Base-by-base conservation (phyloP, 805 yeast species). In the Cyberlindnera mycetangii region DNA sequence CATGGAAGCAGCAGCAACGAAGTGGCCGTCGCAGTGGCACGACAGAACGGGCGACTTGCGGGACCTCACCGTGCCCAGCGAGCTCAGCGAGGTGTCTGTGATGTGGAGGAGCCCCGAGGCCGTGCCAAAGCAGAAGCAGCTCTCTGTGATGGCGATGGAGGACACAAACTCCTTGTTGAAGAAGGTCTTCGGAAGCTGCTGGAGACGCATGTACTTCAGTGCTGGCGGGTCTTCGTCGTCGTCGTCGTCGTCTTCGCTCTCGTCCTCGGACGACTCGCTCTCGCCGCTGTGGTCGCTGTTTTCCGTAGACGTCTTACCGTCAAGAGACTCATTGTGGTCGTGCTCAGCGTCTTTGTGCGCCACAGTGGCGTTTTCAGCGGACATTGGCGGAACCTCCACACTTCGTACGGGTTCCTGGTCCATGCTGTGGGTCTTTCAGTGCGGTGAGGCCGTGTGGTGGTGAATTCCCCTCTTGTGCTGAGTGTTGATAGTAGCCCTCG, bases 1-100 rank as follows among this genome's bases (percentile, higher is more conserved):
- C 70, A 92, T 83, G 0, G 97, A 89, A 0, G 90, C 96, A 0
- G 95, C 82, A 0, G 93, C 95, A 48, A 93, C 79, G 56, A 74
- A 79, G 8, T 65, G 65, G 0, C 95, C 93, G 57, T 88, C 95
- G 2, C 85, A 73, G 42, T 81, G 78, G 0, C 89, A 71, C 0
- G 88, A 78, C 11, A 50, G 36, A 2, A 93, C 77, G 0, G 97
- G 88, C 0, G 97, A 89, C 37, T 87, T 72, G 57, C 95, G 96
- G 1, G 92, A 89, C 53, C 88, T 78, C 48, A 87, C 75, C 0
- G 96, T 83, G 31, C 95, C 72, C 1, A 89, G 67, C 0, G 83
- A 64, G 7, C 74, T 65, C 50, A 85, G 74, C 30, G 80, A 79
- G 2, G 88, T 73, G 9, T 70, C 69, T 1, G 86, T 74, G 14